Evolutionary conservation across 2,329 filamentous ascomycete species (phyloP).

Genomic region (Ceratocystis cubensis): DNA sequence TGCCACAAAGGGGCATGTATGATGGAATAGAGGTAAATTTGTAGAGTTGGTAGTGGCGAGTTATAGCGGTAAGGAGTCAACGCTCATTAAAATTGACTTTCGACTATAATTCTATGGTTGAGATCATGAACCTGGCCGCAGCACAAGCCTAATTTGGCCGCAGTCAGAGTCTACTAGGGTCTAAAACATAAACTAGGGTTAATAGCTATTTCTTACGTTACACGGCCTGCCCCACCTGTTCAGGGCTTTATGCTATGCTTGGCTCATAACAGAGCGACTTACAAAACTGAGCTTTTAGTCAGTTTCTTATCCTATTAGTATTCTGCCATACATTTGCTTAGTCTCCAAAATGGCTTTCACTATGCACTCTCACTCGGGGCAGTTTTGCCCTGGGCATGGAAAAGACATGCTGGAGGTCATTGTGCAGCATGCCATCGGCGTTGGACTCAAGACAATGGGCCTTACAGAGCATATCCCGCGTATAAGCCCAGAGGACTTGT

Average conservation of each 20-base stretch:
- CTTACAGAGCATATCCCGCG: constrained; percentile 95
- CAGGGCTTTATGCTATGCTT: background rate
- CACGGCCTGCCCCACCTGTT: background rate
- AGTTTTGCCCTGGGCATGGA: constrained; percentile 89
- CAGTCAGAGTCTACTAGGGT: background rate
- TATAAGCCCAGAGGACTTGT: constrained; percentile 59
- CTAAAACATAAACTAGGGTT: background rate
- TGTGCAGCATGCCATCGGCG: constrained; percentile 61
- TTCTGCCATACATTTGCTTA: background rate
- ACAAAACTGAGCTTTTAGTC: background rate
- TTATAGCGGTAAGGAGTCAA: no score
- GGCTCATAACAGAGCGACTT: background rate
- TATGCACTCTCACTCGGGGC: constrained; percentile 94
- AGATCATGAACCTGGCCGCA: constrained; percentile 18
- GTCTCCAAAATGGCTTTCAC: constrained; percentile 69
- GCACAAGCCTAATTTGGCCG: background rate
- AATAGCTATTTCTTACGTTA: background rate
- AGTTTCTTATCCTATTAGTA: no score
- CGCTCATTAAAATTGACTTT: constrained; percentile 18
- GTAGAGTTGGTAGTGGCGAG: constrained; percentile 2
- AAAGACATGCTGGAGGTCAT: constrained; percentile 74
- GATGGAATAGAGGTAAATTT: constrained; percentile 60
- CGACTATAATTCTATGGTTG: constrained; percentile 28
- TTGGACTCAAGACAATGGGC: constrained; percentile 71
- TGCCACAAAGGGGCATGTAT: constrained; percentile 51